A percentile compares a stretch with the other conserved stretches of the same genome.
Conservation (phyloP, 140 eudicot species). For the Ambrosia hybrid region DNA sequence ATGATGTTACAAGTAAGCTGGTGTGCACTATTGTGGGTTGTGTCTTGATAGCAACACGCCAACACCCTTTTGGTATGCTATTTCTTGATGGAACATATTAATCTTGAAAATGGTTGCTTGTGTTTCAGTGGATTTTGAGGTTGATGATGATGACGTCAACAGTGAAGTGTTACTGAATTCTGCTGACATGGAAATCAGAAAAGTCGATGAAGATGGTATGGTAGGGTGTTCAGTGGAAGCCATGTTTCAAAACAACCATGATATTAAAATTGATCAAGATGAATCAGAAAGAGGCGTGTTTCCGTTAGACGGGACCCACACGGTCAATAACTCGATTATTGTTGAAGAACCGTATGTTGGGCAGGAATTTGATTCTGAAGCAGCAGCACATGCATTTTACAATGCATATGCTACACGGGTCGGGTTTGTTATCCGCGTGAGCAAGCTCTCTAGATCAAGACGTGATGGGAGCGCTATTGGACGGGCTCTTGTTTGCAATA, state of each 20-base stretch:
- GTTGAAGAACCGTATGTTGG: constrained; percentile 72
- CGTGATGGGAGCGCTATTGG: constrained; percentile 90
- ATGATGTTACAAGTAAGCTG: too few relatives aligned
- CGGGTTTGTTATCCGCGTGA: constrained; percentile 80
- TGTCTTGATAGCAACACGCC: too few relatives aligned
- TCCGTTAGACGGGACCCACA: constrained; percentile 41
- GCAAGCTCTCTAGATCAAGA: constrained; percentile 86
- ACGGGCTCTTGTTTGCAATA: constrained; percentile 82
- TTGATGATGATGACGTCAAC: constrained; percentile 47
- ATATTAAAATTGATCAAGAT: constrained; percentile 47
- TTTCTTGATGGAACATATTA: neutral
- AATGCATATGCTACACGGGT: constrained; percentile 74
- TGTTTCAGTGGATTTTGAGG: constrained; percentile 49
- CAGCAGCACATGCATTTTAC: constrained; percentile 84
- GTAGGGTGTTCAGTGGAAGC: constrained; percentile 59
- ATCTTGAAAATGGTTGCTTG: neutral
- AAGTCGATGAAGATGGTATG: constrained; percentile 42
- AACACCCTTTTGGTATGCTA: too few relatives aligned
- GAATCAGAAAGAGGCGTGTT: constrained; percentile 43
- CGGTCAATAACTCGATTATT: constrained; percentile 35
- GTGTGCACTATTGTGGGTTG: too few relatives aligned
- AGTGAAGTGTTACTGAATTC: constrained; percentile 56
- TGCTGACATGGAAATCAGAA: constrained; percentile 38
- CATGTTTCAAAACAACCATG: constrained; percentile 40
- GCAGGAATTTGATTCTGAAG: constrained; percentile 86